Evolutionary conservation across 2,329 filamentous ascomycete species (phyloP).

Genomic region (Ambrosiella beaveri): DNA sequence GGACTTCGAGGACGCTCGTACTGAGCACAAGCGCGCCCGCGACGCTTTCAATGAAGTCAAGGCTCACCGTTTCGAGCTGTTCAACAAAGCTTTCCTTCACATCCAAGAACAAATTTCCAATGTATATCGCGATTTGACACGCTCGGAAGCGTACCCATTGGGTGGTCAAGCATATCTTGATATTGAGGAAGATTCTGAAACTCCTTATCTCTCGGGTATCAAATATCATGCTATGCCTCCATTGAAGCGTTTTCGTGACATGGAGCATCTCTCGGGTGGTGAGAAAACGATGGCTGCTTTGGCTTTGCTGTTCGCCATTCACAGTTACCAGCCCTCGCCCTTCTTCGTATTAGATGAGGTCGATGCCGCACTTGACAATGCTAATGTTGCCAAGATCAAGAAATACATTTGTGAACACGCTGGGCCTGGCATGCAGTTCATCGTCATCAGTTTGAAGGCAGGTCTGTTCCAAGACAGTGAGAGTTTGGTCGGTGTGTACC

Average conservation of each 20-base stretch:
- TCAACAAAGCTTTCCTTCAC: constrained; percentile 88
- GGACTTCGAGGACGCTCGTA: constrained; percentile 74
- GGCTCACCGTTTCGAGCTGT: constrained; percentile 68
- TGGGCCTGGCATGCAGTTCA: constrained; percentile 95
- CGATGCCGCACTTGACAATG: constrained; percentile 93
- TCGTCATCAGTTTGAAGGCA: constrained; percentile 92
- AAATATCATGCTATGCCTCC: constrained; percentile 99
- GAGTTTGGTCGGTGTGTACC: constrained; percentile 85
- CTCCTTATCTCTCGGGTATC: constrained; percentile 86
- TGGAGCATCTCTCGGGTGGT: constrained; percentile 93
- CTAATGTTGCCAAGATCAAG: constrained; percentile 89
- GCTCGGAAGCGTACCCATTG: constrained; percentile 78
- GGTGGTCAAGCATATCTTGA: constrained; percentile 80
- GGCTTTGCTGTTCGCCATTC: constrained; percentile 89
- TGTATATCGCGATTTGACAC: constrained; percentile 90
- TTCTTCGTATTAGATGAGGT: constrained; percentile 99
- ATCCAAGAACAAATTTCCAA: constrained; percentile 87
- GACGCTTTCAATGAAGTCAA: constrained; percentile 74
- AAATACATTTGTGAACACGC: constrained; percentile 92
- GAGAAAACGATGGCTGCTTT: constrained; percentile 98
- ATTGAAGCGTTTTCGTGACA: constrained; percentile 93
- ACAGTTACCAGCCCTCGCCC: constrained; percentile 85
- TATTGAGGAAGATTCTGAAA: constrained; percentile 83
- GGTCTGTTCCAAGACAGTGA: constrained; percentile 93
- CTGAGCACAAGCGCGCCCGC: constrained; percentile 54